Percentiles rank a stretch among this genome's conserved stretches.
Evolutionary conservation across 1,284 basidiomycete genomes (phyloP).

Genomic region (Naganishia albida): DNA sequence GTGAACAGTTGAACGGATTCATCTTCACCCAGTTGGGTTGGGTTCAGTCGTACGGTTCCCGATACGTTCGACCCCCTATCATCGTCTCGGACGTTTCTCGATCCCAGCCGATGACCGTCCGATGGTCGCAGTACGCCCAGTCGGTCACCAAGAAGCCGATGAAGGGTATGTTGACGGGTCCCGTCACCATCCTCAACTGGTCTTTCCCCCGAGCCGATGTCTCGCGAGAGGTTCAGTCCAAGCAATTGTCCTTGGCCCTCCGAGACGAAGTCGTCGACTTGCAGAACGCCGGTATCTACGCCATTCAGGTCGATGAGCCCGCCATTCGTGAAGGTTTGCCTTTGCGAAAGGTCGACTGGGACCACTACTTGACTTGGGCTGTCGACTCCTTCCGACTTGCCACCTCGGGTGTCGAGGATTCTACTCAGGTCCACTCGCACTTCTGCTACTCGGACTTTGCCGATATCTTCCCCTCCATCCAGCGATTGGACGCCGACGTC

Average conservation of each 20-base stretch:
- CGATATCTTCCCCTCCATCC: constrained; percentile 97
- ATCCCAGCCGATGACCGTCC: constrained; percentile 89
- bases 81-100: constrained; percentile 98
- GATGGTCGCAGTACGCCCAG: constrained; percentile 97
- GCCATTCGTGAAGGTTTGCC: constrained; percentile 99
- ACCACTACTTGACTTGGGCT: constrained; percentile 91
- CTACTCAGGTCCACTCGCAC: constrained; percentile 95
- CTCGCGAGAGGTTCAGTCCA: constrained; percentile 93
- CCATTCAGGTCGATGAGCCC: constrained; percentile 99
- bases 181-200: constrained; percentile 86
- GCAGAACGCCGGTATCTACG: constrained; percentile 94
- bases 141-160: constrained; percentile 90
- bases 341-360: constrained; percentile 91
- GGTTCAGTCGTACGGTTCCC: constrained; percentile 88
- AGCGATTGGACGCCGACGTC: constrained; percentile 96
- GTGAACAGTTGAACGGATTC: constrained; percentile 93
- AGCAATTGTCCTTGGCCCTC: constrained; percentile 96
- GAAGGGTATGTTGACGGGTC: constrained; percentile 81
- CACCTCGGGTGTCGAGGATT: constrained; percentile 88
- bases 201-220: constrained; percentile 99
- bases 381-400: constrained; percentile 96
- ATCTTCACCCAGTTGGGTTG: constrained; percentile 98
- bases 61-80: constrained; percentile 98
- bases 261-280: constrained; percentile 98
- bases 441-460: constrained; percentile 84